These are phyloP conservation scores for Lipomyces mesembrius DNA, from an alignment of 805 yeast genomes.

Conservation along the genomic window DNA sequence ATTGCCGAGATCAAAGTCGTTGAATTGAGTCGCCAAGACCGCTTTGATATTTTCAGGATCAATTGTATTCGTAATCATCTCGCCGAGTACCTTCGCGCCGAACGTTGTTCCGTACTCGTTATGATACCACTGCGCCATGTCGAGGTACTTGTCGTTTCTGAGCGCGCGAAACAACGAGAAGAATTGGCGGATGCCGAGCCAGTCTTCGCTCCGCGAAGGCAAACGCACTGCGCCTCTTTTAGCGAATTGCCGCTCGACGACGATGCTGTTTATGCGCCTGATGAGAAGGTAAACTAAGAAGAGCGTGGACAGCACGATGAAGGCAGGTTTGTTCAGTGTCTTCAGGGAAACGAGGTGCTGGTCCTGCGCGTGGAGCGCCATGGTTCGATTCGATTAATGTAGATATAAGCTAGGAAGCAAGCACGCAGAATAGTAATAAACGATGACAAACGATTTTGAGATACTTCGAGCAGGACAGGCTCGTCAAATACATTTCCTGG, in stretches of 20 bases:
- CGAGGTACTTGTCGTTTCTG: not conserved
- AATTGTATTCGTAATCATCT: slow-evolving; percentile 3
- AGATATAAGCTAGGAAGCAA: too few relatives aligned
- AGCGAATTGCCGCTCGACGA: slow-evolving; percentile 8
- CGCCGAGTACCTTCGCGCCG: slow-evolving; percentile 1
- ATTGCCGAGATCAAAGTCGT: slow-evolving; percentile 43
- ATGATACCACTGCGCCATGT: not conserved
- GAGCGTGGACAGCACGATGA: not conserved
- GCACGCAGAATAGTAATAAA: too few relatives aligned
- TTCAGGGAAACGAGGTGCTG: not conserved
- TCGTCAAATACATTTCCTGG: too few relatives aligned
- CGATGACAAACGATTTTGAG: too few relatives aligned
- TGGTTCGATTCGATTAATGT: not conserved
- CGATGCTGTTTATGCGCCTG: not conserved
- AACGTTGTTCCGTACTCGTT: slow-evolving; percentile 3
- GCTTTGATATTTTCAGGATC: slow-evolving; percentile 47
- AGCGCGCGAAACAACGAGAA: not conserved
- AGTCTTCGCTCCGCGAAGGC: not conserved
- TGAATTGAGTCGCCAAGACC: slow-evolving; percentile 43
- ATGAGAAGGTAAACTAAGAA: not conserved
- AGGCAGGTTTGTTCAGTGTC: not conserved
- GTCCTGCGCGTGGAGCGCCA: not conserved
- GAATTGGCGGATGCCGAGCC: not conserved
- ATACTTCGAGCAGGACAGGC: too few relatives aligned
- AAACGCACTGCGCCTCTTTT: not conserved